Evolutionary conservation across 495 filamentous ascomycete genomes (phyloP).

Genomic region (Trichoderma asperelloides): DNA sequence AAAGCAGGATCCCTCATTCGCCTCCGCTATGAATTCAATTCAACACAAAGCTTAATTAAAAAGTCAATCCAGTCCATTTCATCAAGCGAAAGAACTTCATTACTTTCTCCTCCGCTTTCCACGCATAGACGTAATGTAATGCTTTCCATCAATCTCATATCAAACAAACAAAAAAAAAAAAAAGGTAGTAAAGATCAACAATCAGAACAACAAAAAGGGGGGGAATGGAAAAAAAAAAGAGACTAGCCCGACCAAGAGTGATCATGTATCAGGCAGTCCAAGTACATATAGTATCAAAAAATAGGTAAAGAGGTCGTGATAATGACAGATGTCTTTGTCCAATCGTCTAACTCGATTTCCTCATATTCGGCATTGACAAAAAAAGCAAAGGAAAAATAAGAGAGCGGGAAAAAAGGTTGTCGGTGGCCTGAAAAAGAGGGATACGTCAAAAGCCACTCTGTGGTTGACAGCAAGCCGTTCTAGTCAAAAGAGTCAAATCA

Average conservation of each 20-base stretch:
- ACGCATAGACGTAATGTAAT: not conserved
- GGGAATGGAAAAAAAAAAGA: not conserved
- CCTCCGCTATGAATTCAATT: conserved; percentile 8
- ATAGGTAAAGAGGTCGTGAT: not conserved
- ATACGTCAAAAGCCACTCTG: not conserved
- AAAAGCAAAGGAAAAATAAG: not conserved
- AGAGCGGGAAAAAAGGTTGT: not conserved
- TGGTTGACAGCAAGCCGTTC: not conserved
- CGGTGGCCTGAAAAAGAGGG: not conserved
- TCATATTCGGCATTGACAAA: not conserved
- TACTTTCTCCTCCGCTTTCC: not conserved
- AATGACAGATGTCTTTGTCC: not conserved
- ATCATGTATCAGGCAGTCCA: not conserved
- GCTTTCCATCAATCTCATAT: conserved; percentile 1
- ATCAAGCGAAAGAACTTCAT: not conserved
- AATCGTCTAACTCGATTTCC: not conserved
- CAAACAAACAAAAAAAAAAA: not conserved
- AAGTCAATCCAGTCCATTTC: not conserved
- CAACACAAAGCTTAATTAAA: not conserved
- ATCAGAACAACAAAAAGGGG: not conserved
- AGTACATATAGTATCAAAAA: not conserved
- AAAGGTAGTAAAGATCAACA: not conserved
- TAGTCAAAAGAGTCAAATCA: not conserved
- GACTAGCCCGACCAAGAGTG: not conserved
- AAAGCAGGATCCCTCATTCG: conserved; percentile 3